Evolutionary conservation across 805 yeast species (phyloP).

Genomic region (Ogataea kodamae): DNA sequence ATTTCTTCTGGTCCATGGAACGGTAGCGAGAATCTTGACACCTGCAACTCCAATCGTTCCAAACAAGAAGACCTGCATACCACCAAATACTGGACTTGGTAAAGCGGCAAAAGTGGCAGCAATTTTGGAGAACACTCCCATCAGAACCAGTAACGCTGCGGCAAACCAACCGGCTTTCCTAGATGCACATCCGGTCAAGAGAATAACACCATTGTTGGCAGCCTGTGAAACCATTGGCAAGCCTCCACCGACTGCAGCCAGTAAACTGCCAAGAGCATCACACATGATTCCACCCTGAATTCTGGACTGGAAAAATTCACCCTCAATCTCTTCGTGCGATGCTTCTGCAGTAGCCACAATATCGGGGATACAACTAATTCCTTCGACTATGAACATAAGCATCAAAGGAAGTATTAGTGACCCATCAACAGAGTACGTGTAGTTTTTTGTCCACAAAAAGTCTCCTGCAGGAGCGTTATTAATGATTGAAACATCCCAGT

Average conservation of each 20-base stretch:
- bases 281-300: constrained; percentile 82
- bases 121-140: constrained; percentile 77
- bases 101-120: constrained; percentile 72
- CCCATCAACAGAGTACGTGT: constrained; percentile 63
- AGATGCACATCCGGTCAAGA: constrained; percentile 79
- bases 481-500: constrained; percentile 54
- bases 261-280: constrained; percentile 67
- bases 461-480: constrained; percentile 69
- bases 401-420: constrained; percentile 73
- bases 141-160: constrained; percentile 62
- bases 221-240: constrained; percentile 82
- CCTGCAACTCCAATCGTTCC: constrained; percentile 34
- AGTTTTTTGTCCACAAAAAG: constrained; percentile 78
- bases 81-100: constrained; percentile 70
- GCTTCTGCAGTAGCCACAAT: constrained; percentile 87
- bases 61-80: constrained; percentile 53
- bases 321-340: constrained; percentile 69
- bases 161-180: constrained; percentile 43
- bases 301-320: constrained; percentile 68
- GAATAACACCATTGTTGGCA: constrained; percentile 83
- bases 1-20: constrained; percentile 38
- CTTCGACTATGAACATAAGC: constrained; percentile 66
- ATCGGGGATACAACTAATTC: constrained; percentile 85
- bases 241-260: constrained; percentile 68
- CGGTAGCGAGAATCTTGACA: constrained; percentile 32